Percentiles rank a stretch among this genome's conserved stretches.
phyloP scores from a whole-genome alignment of 495 filamentous ascomycete species.

The Penicillium coffeae region DNA sequence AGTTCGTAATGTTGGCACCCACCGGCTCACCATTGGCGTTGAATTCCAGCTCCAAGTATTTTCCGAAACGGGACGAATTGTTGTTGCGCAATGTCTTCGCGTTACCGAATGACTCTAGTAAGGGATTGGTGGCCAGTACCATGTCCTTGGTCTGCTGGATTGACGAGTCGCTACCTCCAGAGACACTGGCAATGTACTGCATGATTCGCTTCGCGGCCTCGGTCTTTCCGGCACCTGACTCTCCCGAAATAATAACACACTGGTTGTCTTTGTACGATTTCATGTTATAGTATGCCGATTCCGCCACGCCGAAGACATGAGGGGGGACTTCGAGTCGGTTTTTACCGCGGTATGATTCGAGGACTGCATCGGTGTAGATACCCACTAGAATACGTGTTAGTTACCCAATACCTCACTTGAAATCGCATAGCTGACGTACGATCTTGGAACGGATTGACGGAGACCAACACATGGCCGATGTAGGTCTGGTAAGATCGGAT shows the following conservation, averaged over 20 bases:
- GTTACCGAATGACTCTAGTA: constrained; percentile 97
- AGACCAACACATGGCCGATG: constrained; percentile 99
- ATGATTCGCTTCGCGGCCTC: constrained; percentile 98
- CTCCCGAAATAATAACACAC: constrained; percentile 98
- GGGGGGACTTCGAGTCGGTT: constrained; percentile 94
- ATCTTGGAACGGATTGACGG: constrained; percentile 97
- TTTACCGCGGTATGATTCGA: constrained; percentile 89
- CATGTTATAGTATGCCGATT: constrained; percentile 99
- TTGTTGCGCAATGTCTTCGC: constrained; percentile 98
- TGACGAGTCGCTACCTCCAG: constrained; percentile 80
- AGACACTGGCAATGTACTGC: constrained; percentile 98
- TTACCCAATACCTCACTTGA: background rate
- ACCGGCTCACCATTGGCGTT: constrained; percentile 90
- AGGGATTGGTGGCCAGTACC: constrained; percentile 96
- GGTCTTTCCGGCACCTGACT: constrained; percentile 99
- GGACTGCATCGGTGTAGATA: constrained; percentile 92
- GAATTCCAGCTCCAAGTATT: constrained; percentile 97
- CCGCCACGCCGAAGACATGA: constrained; percentile 96
- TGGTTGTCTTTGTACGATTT: constrained; percentile 99
- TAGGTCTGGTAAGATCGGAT: constrained; percentile 62
- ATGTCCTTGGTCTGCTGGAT: constrained; percentile 98
- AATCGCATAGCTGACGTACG: constrained; percentile 44
- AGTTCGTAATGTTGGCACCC: constrained; percentile 97
- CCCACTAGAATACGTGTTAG: constrained; percentile 57
- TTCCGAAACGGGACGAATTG: constrained; percentile 97